These are phyloP conservation scores for Steccherinum ochraceum DNA, from an alignment of 768 basidiomycete species.

Conservation along the genomic window DNA sequence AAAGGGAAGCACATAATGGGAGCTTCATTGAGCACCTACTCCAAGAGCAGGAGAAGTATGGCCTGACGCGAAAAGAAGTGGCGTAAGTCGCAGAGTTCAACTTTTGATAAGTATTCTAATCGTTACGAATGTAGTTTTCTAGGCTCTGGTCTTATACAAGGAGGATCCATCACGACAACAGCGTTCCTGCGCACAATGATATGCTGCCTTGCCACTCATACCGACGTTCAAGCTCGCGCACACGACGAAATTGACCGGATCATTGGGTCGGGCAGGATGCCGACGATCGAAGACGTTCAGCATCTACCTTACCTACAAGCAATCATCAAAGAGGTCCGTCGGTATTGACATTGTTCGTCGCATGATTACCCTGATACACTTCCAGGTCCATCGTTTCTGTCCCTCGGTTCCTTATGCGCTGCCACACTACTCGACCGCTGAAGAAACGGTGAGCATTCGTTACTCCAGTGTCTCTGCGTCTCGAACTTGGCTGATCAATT, in stretches of 20 bases:
- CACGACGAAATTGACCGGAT: slow-evolving; percentile 26
- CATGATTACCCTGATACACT: too few species aligned
- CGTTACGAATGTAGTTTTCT: too few species aligned
- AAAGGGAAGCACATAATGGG: slow-evolving; percentile 21
- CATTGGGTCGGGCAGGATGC: slow-evolving; percentile 18
- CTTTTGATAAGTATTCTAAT: too few species aligned
- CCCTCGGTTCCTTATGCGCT: background rate
- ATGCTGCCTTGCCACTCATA: slow-evolving; percentile 20
- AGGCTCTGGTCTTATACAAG: too few species aligned
- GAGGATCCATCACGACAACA: slow-evolving; percentile 24
- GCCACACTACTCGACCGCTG: background rate
- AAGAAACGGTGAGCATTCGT: background rate
- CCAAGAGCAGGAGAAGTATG: slow-evolving; percentile 17
- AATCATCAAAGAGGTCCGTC: slow-evolving; percentile 12
- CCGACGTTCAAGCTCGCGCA: slow-evolving; percentile 22
- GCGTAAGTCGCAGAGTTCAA: slow-evolving; percentile 13
- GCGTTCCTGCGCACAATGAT: slow-evolving; percentile 14
- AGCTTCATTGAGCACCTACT: slow-evolving; percentile 29
- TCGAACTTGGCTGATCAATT: background rate
- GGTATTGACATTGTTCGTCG: too few species aligned
- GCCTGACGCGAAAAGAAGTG: slow-evolving; percentile 18
- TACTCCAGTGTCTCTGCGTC: background rate
- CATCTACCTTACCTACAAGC: slow-evolving; percentile 9
- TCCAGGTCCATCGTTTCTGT: background rate
- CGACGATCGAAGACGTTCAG: slow-evolving; percentile 3